phyloP scores from a whole-genome alignment of 1,284 basidiomycete genomes.

The Blastosporella zonata region DNA sequence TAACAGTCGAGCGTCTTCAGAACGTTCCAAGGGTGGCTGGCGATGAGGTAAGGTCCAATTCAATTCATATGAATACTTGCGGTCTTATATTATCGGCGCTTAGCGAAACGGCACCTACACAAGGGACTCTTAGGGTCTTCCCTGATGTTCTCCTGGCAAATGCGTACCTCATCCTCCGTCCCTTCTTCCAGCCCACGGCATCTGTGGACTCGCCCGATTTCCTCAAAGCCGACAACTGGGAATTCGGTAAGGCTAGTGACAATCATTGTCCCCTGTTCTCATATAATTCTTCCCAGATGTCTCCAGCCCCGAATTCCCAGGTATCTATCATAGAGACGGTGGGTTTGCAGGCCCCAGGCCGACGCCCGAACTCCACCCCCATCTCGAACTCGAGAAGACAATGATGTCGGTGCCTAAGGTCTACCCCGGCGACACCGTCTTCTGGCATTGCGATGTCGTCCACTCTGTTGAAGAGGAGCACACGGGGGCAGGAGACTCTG shows the following conservation, averaged over 20 bases:
- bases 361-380: conserved; percentile 54
- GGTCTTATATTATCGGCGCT: background rate
- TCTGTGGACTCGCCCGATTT: conserved; percentile 39
- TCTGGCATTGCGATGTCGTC: conserved; percentile 85
- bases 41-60: conserved; percentile 48
- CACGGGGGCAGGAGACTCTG: conserved; percentile 66
- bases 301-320: conserved; percentile 55
- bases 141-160: conserved; percentile 73
- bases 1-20: conserved; percentile 64
- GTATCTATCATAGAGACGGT: conserved; percentile 40
- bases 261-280: background rate
- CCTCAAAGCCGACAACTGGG: conserved; percentile 66
- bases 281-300: conserved; percentile 44
- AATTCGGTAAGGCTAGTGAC: conserved; percentile 49
- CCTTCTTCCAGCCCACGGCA: conserved; percentile 69
- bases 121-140: conserved; percentile 81
- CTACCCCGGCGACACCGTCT: conserved; percentile 79
- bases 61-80: background rate
- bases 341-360: conserved; percentile 55
- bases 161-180: conserved; percentile 79
- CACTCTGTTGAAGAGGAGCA: conserved; percentile 80
- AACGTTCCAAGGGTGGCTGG: conserved; percentile 79
- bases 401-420: conserved; percentile 78
- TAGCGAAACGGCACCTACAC: conserved; percentile 66
- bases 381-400: conserved; percentile 65